Percentiles rank a stretch among this genome's conserved stretches.
These are phyloP conservation scores for Raphanus sativus DNA, from an alignment of 345 rosid genomes.

Conservation along the genomic window DNA sequence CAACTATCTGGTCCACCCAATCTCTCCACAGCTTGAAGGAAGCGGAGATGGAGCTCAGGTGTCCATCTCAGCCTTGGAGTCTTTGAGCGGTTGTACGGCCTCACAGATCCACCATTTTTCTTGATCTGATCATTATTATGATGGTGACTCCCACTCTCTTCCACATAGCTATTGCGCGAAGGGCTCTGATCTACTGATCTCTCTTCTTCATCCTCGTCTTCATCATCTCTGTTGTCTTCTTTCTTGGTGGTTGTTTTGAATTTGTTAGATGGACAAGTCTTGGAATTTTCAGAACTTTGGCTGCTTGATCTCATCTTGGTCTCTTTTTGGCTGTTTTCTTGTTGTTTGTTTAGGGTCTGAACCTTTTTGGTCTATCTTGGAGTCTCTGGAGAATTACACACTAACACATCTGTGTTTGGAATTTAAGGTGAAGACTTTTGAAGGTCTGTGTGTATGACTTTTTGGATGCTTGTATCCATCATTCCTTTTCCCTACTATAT, in stretches of 20 bases:
- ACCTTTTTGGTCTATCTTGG: conserved; percentile 35
- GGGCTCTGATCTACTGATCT: conserved; percentile 36
- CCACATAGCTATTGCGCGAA: conserved; percentile 59
- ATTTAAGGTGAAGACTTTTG: conserved; percentile 44
- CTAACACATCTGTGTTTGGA: conserved; percentile 35
- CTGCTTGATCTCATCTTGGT: conserved; percentile 41
- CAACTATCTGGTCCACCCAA: conserved; percentile 83
- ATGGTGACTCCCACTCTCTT: conserved; percentile 40
- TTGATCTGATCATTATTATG: conserved; percentile 27
- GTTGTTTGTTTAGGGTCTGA: conserved; percentile 28
- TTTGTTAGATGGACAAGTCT: conserved; percentile 39
- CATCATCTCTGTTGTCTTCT: conserved; percentile 36
- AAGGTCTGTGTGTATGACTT: conserved; percentile 38
- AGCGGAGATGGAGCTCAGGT: conserved; percentile 80
- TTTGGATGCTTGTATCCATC: conserved; percentile 44
- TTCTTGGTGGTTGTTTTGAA: conserved; percentile 26
- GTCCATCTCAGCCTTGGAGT: conserved; percentile 78
- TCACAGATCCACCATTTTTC: conserved; percentile 56
- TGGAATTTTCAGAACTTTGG: conserved; percentile 43
- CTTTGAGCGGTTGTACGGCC: conserved; percentile 71
- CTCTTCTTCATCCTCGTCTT: conserved; percentile 31
- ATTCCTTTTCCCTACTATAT: conserved; percentile 32
- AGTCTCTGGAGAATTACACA: conserved; percentile 37
- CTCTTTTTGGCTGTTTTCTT: conserved; percentile 32
- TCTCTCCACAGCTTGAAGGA: conserved; percentile 73